These are phyloP conservation scores for Plasmodium knowlesi DNA, from an alignment of 169 alveolate genomes.

Conservation along the genomic window DNA sequence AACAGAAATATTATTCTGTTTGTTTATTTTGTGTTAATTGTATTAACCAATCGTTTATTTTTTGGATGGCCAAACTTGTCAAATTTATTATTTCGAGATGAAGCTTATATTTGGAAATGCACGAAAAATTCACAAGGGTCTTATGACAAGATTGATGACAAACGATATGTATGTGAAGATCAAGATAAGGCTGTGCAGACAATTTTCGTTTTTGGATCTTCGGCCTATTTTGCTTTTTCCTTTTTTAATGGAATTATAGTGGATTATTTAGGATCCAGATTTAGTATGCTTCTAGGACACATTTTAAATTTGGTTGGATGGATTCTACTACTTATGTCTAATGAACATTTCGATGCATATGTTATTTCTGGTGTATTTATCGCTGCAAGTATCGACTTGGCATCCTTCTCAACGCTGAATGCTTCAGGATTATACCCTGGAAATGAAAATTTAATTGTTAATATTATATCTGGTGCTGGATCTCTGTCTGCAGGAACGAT, in stretches of 20 bases:
- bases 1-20: conserved; percentile 37
- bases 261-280: conserved; percentile 76
- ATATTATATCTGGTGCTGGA: conserved; percentile 76
- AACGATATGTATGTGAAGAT: conserved; percentile 67
- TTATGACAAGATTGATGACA: conserved; percentile 7
- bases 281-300: conserved; percentile 76
- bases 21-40: conserved; percentile 26
- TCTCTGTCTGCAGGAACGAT: conserved; percentile 75
- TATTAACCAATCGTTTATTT: conserved; percentile 58
- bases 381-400: conserved; percentile 78
- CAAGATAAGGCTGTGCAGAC: conserved; percentile 76
- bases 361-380: conserved; percentile 71
- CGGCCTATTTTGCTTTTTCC: conserved; percentile 75
- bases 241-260: conserved; percentile 75
- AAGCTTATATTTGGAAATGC: conserved; percentile 79
- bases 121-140: conserved; percentile 9
- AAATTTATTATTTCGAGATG: conserved; percentile 75
- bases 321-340: conserved; percentile 67
- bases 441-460: conserved; percentile 74
- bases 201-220: conserved; percentile 55
- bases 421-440: conserved; percentile 79
- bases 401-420: conserved; percentile 73
- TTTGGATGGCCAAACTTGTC: conserved; percentile 76
- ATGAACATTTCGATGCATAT: conserved; percentile 71
- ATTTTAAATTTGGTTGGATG: conserved; percentile 72